Evolutionary conservation across 495 filamentous ascomycete genomes (phyloP), one percentile per base, ranked within the genome.

Genomic region (Pseudoneurospora amorphoporcata): DNA sequence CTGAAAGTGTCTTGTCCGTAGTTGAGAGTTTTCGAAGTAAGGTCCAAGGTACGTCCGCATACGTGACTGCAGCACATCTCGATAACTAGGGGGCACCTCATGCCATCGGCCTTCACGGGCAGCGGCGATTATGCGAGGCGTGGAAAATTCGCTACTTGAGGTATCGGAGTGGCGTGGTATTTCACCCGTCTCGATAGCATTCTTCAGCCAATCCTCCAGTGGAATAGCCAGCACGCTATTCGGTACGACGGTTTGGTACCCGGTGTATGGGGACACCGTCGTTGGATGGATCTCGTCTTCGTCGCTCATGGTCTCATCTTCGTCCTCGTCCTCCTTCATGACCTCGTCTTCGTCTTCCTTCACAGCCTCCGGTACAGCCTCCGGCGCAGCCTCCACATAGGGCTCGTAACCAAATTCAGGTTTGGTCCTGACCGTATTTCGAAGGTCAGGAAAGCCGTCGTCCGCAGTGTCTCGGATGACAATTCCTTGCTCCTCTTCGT

Each of bases 161-260:
- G 23, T 65, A 17, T 82, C 82, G 14, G 82, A 78, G 19, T 82
- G 79, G 68, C 82, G 79, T 32, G 83, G 81, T 17, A 88, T 75
- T 71, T 85, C 82, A 70, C 86, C 86, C 10, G 83, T 81, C 69
- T 95, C 93, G 40, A 90, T 88, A 65, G 90, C 89, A 75, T 93
- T 92, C 79, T 94, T 94, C 42, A 95, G 79, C 90, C 91, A 95
- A 80, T 93, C 91, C 79, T 95, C 92, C 89, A 89, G 95, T 72
- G 53, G 53, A 16, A 29, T 12, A 32, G 14, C 23, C 14, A 65
- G 53, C 12, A 65, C 7, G 53, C 14, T 37, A 37, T 35, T 37
- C 29, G 29, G 29, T 5, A 35, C 53, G 29, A 35, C 32, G 14
- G 14, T 65, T 65, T 65, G 53, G 53, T 65, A 17, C 53, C 53